A percentile compares a stretch with the other conserved stretches of the same genome.
Evolutionary conservation across 2,329 filamentous ascomycete genomes (phyloP).

Genomic region (Penicillium hordei): DNA sequence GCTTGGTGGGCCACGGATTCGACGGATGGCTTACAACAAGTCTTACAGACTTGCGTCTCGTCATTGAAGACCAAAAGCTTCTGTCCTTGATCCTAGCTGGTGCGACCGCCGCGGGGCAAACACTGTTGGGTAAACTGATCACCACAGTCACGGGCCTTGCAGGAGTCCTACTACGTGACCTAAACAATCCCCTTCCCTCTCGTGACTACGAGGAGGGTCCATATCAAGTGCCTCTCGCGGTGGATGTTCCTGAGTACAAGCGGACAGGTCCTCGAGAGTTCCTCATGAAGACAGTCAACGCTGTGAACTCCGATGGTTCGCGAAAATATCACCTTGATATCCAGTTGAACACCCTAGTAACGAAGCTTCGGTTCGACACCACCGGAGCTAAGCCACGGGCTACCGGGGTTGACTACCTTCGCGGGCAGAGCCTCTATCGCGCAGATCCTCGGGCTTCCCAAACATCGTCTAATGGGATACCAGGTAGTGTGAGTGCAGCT

Average conservation of each 20-base stretch:
- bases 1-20: constrained; percentile 54
- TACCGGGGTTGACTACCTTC: constrained; percentile 50
- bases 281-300: constrained; percentile 52
- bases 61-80: constrained; percentile 55
- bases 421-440: constrained; percentile 47
- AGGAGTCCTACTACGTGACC: constrained; percentile 51
- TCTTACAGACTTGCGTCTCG: constrained; percentile 52
- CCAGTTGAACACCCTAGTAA: constrained; percentile 48
- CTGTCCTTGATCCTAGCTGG: constrained; percentile 54
- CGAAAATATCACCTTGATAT: constrained; percentile 58
- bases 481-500: constrained; percentile 42
- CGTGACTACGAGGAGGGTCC: constrained; percentile 52
- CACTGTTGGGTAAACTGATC: constrained; percentile 39
- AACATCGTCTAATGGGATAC: constrained; percentile 28
- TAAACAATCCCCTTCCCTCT: constrained; percentile 48
- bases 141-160: constrained; percentile 47
- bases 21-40: constrained; percentile 58
- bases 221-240: constrained; percentile 60
- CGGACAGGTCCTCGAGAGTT: constrained; percentile 59
- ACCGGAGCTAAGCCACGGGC: constrained; percentile 41
- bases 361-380: constrained; percentile 47
- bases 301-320: constrained; percentile 50
- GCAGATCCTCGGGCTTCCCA: constrained; percentile 43
- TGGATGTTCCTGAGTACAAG: constrained; percentile 47
- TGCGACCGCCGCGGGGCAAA: constrained; percentile 53